Conservation (phyloP, 139 green algal species). For the Auxenochlorella pyrenoidosa region DNA sequence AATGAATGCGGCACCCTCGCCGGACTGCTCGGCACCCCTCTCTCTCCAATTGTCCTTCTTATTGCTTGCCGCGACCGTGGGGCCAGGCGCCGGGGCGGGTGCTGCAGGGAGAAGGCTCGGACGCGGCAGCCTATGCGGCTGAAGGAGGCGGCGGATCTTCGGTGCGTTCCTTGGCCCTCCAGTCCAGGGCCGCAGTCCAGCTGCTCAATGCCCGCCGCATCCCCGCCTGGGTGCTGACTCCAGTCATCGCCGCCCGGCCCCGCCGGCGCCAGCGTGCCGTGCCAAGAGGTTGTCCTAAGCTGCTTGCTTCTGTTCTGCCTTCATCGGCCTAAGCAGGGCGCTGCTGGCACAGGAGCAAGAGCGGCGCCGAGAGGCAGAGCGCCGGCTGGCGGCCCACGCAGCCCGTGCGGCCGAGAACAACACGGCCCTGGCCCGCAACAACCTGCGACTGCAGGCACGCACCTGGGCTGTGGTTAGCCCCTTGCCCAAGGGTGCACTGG, state of each 20-base stretch:
- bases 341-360: neutral
- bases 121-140: neutral
- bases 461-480: no score
- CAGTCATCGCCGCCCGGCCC: no score
- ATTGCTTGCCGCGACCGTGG: no score
- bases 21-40: no score
- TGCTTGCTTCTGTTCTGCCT: neutral
- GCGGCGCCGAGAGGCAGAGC: neutral
- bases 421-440: conserved; percentile 26
- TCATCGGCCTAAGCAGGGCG: neutral
- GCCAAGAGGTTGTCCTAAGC: neutral
- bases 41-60: no score
- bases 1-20: no score
- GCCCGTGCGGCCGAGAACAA: conserved; percentile 30
- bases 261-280: no score
- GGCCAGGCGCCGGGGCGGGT: no score
- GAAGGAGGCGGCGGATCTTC: neutral
- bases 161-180: neutral
- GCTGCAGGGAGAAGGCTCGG: no score
- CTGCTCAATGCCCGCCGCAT: no score
- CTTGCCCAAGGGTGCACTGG: no score
- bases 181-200: neutral
- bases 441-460: conserved; percentile 21
- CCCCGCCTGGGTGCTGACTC: no score
- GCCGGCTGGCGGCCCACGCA: neutral